These are phyloP conservation scores for Beta vulgaris DNA, from an alignment of 148 eudicot species.

Conservation along the genomic window DNA sequence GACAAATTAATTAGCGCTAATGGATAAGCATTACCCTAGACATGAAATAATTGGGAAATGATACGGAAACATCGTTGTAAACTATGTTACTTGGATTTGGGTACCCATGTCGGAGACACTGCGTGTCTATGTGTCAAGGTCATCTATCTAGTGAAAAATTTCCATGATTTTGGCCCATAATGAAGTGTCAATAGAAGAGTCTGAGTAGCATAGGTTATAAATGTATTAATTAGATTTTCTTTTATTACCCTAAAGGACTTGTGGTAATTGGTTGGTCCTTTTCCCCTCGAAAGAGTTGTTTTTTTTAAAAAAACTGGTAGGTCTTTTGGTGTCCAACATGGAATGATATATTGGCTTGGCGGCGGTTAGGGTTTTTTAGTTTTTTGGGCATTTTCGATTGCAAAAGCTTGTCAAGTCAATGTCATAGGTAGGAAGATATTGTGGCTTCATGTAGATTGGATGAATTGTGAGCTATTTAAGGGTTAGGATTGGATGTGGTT, in stretches of 20 bases:
- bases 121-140: no score
- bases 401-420: neutral
- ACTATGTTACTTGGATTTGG: no score
- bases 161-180: no score
- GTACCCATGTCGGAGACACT: no score
- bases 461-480: neutral
- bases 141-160: no score
- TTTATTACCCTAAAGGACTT: neutral
- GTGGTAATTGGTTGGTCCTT: neutral
- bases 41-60: neutral
- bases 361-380: slow-evolving; percentile 1
- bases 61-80: neutral
- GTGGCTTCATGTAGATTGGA: neutral
- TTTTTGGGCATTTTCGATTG: neutral
- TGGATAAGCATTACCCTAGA: neutral
- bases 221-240: neutral
- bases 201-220: no score
- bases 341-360: neutral
- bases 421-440: neutral
- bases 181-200: no score
- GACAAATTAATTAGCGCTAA: neutral
- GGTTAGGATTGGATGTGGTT: neutral
- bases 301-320: no score
- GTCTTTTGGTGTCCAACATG: neutral
- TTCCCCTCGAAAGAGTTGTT: no score